Conservation (phyloP, 257 asterid species). For the Forsythia viridissima region DNA sequence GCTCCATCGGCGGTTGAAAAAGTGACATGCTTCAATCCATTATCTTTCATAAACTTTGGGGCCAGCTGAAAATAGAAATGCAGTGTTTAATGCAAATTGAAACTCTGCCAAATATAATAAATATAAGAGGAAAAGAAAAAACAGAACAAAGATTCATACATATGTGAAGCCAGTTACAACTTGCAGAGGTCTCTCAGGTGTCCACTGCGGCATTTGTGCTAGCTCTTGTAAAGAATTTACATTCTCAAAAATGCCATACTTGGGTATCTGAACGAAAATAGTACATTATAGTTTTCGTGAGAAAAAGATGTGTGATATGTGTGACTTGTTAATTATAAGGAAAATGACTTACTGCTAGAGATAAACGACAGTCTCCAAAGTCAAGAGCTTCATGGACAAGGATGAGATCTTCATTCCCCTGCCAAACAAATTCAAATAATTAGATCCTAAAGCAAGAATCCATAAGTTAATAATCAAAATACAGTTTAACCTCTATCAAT, state of each 20-base stretch:
- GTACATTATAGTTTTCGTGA: slow-evolving; percentile 12
- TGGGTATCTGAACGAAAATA: slow-evolving; percentile 67
- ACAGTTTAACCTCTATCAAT: too few relatives aligned
- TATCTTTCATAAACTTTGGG: slow-evolving; percentile 84
- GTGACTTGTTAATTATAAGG: background rate
- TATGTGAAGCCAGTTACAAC: slow-evolving; percentile 92
- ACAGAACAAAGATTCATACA: slow-evolving; percentile 41
- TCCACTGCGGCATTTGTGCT: slow-evolving; percentile 93
- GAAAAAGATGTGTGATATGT: background rate
- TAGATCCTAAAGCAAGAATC: slow-evolving; percentile 15
- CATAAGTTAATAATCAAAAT: background rate
- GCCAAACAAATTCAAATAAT: slow-evolving; percentile 21
- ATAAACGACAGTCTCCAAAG: slow-evolving; percentile 89
- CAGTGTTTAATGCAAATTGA: slow-evolving; percentile 7
- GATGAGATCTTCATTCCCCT: slow-evolving; percentile 92
- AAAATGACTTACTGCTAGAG: slow-evolving; percentile 72
- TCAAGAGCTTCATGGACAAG: slow-evolving; percentile 86
- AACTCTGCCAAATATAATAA: slow-evolving; percentile 7
- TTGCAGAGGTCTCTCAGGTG: slow-evolving; percentile 86
- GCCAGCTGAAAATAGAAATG: slow-evolving; percentile 61
- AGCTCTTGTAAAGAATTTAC: slow-evolving; percentile 85
- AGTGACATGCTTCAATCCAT: slow-evolving; percentile 67
- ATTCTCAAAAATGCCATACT: slow-evolving; percentile 93
- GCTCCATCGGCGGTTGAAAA: slow-evolving; percentile 99
- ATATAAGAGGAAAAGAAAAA: background rate